Evolutionary conservation across 306 rosid species (phyloP).

Genomic region (Rubus idaeus): DNA sequence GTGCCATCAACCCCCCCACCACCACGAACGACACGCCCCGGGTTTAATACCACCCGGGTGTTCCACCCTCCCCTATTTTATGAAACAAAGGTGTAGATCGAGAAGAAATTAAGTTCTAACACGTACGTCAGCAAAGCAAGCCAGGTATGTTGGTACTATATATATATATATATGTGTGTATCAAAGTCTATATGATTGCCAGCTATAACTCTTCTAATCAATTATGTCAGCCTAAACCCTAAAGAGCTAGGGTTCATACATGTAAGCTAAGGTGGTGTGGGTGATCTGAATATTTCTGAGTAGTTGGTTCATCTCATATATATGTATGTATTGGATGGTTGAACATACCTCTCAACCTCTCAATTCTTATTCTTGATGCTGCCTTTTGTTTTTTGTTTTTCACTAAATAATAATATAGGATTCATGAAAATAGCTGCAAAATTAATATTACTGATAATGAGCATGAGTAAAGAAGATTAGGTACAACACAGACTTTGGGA

Average conservation of each 20-base stretch:
- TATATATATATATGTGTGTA: too few species aligned
- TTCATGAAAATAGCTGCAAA: neutral
- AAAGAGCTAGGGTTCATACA: neutral
- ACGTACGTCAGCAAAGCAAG: neutral
- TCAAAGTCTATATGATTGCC: neutral
- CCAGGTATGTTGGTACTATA: constrained; percentile 5
- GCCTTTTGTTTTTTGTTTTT: too few species aligned
- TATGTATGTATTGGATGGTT: neutral
- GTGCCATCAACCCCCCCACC: too few species aligned
- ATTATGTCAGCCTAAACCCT: neutral
- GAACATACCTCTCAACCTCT: neutral
- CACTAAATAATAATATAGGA: too few species aligned
- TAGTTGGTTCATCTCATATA: neutral
- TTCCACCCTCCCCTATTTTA: too few species aligned
- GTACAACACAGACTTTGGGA: neutral
- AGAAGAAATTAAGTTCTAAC: constrained; percentile 1
- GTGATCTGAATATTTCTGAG: neutral
- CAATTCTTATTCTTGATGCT: neutral
- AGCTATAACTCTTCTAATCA: neutral
- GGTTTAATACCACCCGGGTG: too few species aligned
- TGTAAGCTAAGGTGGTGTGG: neutral
- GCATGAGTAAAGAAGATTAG: neutral
- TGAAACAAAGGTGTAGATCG: neutral
- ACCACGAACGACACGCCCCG: too few species aligned
- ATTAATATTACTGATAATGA: neutral